A percentile compares a stretch with the other conserved stretches of the same genome.
phyloP scores from a whole-genome alignment of 2,329 filamentous ascomycete species.

The Ophiostoma australiae region DNA sequence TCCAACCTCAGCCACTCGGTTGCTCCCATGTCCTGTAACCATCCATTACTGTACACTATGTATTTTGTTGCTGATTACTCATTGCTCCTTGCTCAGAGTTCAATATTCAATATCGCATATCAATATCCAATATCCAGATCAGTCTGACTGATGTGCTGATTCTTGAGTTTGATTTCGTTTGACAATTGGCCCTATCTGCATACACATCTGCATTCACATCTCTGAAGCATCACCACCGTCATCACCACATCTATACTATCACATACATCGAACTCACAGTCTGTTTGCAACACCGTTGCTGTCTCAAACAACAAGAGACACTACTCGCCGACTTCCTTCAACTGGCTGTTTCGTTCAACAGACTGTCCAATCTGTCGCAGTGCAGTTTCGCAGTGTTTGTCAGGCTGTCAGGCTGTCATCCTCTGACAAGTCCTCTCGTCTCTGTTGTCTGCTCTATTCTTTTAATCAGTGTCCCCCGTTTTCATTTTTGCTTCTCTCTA shows the following conservation, averaged over 20 bases:
- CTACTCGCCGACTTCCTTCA: background rate
- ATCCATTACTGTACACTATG: conserved; percentile 1
- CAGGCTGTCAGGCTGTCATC: background rate
- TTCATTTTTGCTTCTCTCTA: background rate
- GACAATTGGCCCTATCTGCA: background rate
- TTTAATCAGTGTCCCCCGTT: background rate
- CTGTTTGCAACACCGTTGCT: conserved; percentile 13
- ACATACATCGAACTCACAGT: background rate
- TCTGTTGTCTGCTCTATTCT: background rate
- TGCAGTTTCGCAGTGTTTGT: background rate
- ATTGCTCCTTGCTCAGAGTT: background rate
- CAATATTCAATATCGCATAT: background rate
- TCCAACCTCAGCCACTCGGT: conserved; percentile 19
- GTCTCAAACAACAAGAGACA: conserved; percentile 15
- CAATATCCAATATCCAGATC: background rate
- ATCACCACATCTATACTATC: background rate
- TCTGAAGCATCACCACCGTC: background rate
- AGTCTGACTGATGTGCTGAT: background rate
- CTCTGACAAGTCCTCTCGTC: background rate
- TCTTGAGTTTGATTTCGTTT: background rate
- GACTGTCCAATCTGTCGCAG: background rate
- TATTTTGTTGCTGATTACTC: background rate
- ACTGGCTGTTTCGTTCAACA: background rate
- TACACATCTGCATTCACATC: background rate
- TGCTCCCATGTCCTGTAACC: conserved; percentile 21